Evolutionary conservation across 805 yeast species (phyloP).

Genomic region (Candida fluviatilis): DNA sequence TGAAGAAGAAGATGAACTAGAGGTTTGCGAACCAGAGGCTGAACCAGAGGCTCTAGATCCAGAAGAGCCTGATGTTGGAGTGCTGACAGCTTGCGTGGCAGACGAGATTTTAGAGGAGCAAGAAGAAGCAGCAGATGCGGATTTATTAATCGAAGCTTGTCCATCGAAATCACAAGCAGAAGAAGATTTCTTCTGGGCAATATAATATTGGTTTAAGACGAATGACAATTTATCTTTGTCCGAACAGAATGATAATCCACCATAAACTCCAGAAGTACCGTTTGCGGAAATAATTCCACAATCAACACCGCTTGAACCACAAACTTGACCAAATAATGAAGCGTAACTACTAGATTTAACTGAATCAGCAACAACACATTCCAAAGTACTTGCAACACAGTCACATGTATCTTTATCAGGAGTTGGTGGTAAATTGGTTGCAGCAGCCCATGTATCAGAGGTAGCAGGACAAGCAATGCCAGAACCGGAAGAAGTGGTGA

Average conservation of each 20-base stretch:
- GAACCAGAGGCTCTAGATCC: conserved; percentile 18
- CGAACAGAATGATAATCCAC: conserved; percentile 70
- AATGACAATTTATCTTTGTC: conserved; percentile 62
- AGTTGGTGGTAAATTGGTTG: conserved; percentile 72
- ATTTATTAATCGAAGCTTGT: conserved; percentile 46
- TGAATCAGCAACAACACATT: conserved; percentile 57
- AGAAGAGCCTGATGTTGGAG: conserved; percentile 21
- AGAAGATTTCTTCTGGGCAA: conserved; percentile 34
- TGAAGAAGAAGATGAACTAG: conserved; percentile 20
- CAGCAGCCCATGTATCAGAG: conserved; percentile 57
- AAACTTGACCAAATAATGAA: conserved; percentile 53
- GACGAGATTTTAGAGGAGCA: conserved; percentile 25
- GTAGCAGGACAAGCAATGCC: conserved; percentile 70
- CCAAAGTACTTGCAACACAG: conserved; percentile 53
- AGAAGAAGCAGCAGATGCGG: conserved; percentile 25
- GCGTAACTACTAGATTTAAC: conserved; percentile 56
- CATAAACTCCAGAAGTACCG: conserved; percentile 65
- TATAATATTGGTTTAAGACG: conserved; percentile 61
- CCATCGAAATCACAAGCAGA: conserved; percentile 70
- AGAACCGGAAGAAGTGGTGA: conserved; percentile 32
- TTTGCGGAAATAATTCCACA: conserved; percentile 61
- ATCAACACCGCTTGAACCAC: conserved; percentile 45
- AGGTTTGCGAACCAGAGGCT: conserved; percentile 16
- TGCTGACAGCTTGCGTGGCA: conserved; percentile 18
- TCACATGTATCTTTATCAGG: conserved; percentile 63